Evolutionary conservation across 305 asterid genomes (phyloP).

Genomic region (Fraxinus albicans): DNA sequence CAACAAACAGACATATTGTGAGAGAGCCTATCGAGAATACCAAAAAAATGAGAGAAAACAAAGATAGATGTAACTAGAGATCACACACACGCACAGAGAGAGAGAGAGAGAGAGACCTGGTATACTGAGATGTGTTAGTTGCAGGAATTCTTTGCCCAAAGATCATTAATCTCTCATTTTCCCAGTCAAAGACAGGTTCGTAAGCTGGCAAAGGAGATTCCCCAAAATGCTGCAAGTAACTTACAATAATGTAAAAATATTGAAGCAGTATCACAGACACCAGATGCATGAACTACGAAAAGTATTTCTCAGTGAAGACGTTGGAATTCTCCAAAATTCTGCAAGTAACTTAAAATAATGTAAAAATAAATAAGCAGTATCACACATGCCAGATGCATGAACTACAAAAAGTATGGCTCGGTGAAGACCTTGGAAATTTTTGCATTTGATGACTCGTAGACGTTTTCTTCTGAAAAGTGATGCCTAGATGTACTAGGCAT

Average conservation of each 20-base stretch:
- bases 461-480: slow-evolving; percentile 51
- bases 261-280: not conserved
- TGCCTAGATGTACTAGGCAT: slow-evolving; percentile 76
- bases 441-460: slow-evolving; percentile 46
- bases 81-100: slow-evolving; percentile 3
- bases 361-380: slow-evolving; percentile 16
- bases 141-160: slow-evolving; percentile 95
- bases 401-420: slow-evolving; percentile 5
- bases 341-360: slow-evolving; percentile 39
- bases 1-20: slow-evolving; percentile 30
- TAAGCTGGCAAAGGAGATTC: slow-evolving; percentile 94
- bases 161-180: slow-evolving; percentile 82
- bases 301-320: slow-evolving; percentile 36
- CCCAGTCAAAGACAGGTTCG: slow-evolving; percentile 99
- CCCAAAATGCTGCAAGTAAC: slow-evolving; percentile 87
- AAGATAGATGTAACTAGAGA: slow-evolving; percentile 11
- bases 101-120: slow-evolving; percentile 54
- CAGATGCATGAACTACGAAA: slow-evolving; percentile 8
- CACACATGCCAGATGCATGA: slow-evolving; percentile 6
- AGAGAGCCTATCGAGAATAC: not conserved
- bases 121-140: slow-evolving; percentile 72
- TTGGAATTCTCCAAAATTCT: slow-evolving; percentile 90
- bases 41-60: slow-evolving; percentile 13
- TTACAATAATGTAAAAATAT: slow-evolving; percentile 19
- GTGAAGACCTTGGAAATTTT: slow-evolving; percentile 53